Evolutionary conservation across 441 rosid genomes (phyloP).

Genomic region (Populus hybrid): DNA sequence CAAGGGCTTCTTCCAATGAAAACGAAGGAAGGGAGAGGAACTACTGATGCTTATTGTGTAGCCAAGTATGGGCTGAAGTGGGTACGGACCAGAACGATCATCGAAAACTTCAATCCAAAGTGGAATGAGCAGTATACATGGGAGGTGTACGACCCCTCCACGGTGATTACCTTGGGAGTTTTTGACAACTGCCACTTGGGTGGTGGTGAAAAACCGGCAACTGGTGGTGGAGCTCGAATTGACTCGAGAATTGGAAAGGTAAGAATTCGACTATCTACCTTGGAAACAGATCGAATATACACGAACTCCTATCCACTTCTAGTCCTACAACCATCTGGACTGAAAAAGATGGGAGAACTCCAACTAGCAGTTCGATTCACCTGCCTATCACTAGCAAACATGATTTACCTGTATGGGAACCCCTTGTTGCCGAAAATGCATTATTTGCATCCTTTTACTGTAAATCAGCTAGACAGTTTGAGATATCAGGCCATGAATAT

Average conservation of each 20-base stretch:
- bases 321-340: conserved; percentile 79
- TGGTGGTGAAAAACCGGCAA: conserved; percentile 38
- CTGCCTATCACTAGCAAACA: conserved; percentile 60
- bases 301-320: conserved; percentile 87
- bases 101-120: conserved; percentile 66
- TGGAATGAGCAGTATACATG: conserved; percentile 98
- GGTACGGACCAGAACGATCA: conserved; percentile 86
- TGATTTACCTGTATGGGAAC: conserved; percentile 76
- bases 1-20: conserved; percentile 81
- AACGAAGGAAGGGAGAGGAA: conserved; percentile 65
- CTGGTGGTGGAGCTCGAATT: conserved; percentile 39
- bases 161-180: conserved; percentile 86
- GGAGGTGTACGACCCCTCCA: conserved; percentile 95
- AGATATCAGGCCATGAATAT: conserved; percentile 88
- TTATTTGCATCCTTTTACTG: conserved; percentile 81
- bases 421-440: conserved; percentile 93
- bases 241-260: conserved; percentile 86
- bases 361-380: conserved; percentile 88
- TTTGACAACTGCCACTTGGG: conserved; percentile 76
- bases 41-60: conserved; percentile 89
- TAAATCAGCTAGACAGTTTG: conserved; percentile 75
- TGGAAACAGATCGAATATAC: conserved; percentile 80
- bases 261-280: conserved; percentile 84
- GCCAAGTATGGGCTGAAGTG: conserved; percentile 98
- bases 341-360: conserved; percentile 87